Evolutionary conservation across 768 basidiomycete species (phyloP), one percentile per base, ranked within the genome.

Genomic region (Dacryopinax primogenitus): DNA sequence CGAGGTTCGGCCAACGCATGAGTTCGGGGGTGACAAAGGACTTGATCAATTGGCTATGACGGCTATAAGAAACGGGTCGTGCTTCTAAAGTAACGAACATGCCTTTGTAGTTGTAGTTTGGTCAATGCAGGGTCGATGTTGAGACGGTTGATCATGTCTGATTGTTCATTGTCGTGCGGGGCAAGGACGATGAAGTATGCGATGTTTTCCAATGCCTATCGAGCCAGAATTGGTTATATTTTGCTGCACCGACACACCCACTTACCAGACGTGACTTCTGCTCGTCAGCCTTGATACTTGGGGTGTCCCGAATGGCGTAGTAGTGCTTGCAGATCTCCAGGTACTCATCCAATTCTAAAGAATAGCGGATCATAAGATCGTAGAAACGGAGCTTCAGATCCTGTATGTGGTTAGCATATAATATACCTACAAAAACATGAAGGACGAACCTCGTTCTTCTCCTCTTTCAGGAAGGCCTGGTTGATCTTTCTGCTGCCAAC

Each of bases 1-100:
- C 87, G 62, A 98, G 93, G 34, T 92, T 90, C 1, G 95, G 92
- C 96, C 96, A 99, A 69, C 94, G 79, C 89, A 96, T 94, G 63
- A 98, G 80, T 71, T 97, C 93, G 63, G 84, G 84, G 0, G 92
- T 96, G 41, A 86, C 86, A 74, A 98, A 97, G 68, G 88, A 92
- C 78, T 96, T 96, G 45, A 93, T 84, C 36, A 98, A 84, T 68
- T 93, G 92, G 71, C 95, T 97, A 70, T n/a, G 39, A 61, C 39
- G 16, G 62, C 36, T 68, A 28, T 70, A 62, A 37, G 44, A 26
- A 64, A 68, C 51, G 21, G 16, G 3, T 45, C 39, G 35, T 39
- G 15, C 33, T 21, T 11, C 74, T 35, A 44, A 37, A 28, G 62
- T 28, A 37, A 33, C 12, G n/a, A 78, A 76, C 78, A 51, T 67